Base-by-base conservation (phyloP, 2,329 filamentous ascomycete genomes). In the Penicillium sp. region DNA sequence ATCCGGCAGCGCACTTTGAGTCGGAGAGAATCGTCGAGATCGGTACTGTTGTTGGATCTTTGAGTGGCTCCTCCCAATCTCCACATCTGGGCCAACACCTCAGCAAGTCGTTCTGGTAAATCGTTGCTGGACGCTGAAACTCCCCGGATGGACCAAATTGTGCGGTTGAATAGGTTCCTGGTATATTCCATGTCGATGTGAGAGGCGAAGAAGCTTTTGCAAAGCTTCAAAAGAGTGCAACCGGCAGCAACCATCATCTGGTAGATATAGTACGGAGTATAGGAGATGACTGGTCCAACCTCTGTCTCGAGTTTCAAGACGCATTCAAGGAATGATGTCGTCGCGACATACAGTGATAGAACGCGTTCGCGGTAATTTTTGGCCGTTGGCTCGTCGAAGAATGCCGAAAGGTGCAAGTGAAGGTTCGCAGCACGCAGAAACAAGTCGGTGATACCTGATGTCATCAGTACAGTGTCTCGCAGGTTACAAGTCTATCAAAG, bases 1-100 rank as follows among this genome's bases (percentile, higher is more conserved):
- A 84, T 85, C 12, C 83, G 76, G 51, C 81, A 84, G 27, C 81
- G 77, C 27, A 86, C 80, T 55, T 81, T 83, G n/a, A 87, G 72
- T 53, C 82, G 78, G 28, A 86, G 68, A 14, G 73, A 72, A 50
- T 72, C 71, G 50, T 75, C 72, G 22, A 69, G 60, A 28, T 70
- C 66, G 10, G 61, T 52, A 22, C 58, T 65, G 42, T 64, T 35
- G 54, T 56, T 41, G 58, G 55, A 59, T 30, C 58, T 62, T 42
- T 61, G 66, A 37, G 58, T 59, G 10, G 65, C 62, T 34, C 68
- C 67, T 27, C 74, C 72, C 30, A 72, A 74, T 54, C 80, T 78
- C 83, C 82, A 86, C 41, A 86, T 76, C 59, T 85, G 82, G 2
- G 82, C 81, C 30, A 86, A 70, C 2, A 86, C 82, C 64, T 86